A percentile compares a stretch with the other conserved stretches of the same genome.
Evolutionary conservation across 1,284 basidiomycete species (phyloP).

Genomic region (Ganoderma lingzhi): DNA sequence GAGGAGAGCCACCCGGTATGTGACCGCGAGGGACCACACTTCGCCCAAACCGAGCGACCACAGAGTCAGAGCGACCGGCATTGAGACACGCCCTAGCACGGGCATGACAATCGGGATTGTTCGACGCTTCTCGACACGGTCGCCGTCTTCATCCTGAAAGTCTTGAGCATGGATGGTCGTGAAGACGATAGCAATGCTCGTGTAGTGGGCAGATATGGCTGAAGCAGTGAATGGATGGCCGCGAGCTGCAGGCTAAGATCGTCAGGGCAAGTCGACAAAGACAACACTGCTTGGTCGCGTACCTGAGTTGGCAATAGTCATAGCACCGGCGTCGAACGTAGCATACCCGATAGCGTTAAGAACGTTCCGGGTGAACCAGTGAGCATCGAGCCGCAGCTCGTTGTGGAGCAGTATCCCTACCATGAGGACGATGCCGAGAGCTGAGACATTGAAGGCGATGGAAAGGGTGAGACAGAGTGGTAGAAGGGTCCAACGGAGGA

Average conservation of each 20-base stretch:
- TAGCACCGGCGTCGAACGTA: conserved; percentile 37
- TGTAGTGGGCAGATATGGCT: too few relatives aligned
- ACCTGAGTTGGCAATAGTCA: background rate
- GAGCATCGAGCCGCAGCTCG: conserved; percentile 44
- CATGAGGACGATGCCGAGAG: conserved; percentile 41
- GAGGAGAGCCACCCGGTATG: too few relatives aligned
- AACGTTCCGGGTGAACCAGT: conserved; percentile 47
- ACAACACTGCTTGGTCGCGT: too few relatives aligned
- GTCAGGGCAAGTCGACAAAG: too few relatives aligned
- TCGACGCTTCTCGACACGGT: background rate
- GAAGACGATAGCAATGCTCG: background rate
- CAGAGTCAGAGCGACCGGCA: too few relatives aligned
- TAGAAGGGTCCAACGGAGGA: conserved; percentile 48
- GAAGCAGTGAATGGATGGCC: too few relatives aligned
- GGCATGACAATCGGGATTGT: too few relatives aligned
- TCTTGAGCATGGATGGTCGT: conserved; percentile 10
- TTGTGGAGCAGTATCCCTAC: conserved; percentile 45
- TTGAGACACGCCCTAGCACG: too few relatives aligned
- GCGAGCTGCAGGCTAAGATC: too few relatives aligned
- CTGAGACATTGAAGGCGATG: background rate
- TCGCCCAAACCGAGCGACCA: too few relatives aligned
- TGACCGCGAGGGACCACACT: too few relatives aligned
- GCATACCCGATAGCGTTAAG: conserved; percentile 45
- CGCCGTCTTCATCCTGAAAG: conserved; percentile 4
- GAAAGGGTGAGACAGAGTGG: conserved; percentile 43